Evolutionary conservation across 257 asterid genomes (phyloP), one percentile per base, ranked within the genome.

Genomic region (Mentha longifolia): DNA sequence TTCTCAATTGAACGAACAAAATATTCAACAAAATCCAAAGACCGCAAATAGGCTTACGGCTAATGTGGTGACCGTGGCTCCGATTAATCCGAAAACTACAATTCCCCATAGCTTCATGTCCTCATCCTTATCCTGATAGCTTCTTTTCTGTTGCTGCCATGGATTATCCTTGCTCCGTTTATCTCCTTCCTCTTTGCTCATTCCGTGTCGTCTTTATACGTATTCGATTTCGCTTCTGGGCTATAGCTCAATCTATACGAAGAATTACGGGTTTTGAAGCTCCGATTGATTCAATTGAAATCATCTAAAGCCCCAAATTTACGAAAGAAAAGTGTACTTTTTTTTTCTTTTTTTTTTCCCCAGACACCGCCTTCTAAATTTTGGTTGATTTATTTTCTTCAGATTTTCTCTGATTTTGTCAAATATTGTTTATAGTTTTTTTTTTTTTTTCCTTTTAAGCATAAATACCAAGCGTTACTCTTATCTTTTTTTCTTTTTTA

Each of bases 51-150:
- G 33, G 58, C 87, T 70, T 83, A 92, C 98, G 12, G 98, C 96
- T 19, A 85, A 73, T 22, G 91, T 82, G 75, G 97, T 88, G 76
- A 81, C 87, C 42, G 96, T 79, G 72, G 98, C 98, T 70, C 97
- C 98, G 35, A 92, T 83, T 25, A 90, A 76, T 45, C 95, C 96
- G 46, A 87, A 90, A 58, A 87, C 75, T 12, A 90, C 74, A 79
- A 85, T 74, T 30, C 90, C 87, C 95, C 89, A 83, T 7, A 88
- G 68, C 80, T 72, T 87, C 82, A 74, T 72, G 61, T 80, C 95
- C 37, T 68, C 83, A 6, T 80, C 89, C 28, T 79, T 81, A 20
- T 79, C 82, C 60, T 55, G 78, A 65, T 68, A 39, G 67, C 70
- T 64, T 62, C 60, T 75, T 65, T 67, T 73, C 5, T 84, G 70